Base-by-base conservation (phyloP, 129 eudicot species). In the Flaveria bidentis region DNA sequence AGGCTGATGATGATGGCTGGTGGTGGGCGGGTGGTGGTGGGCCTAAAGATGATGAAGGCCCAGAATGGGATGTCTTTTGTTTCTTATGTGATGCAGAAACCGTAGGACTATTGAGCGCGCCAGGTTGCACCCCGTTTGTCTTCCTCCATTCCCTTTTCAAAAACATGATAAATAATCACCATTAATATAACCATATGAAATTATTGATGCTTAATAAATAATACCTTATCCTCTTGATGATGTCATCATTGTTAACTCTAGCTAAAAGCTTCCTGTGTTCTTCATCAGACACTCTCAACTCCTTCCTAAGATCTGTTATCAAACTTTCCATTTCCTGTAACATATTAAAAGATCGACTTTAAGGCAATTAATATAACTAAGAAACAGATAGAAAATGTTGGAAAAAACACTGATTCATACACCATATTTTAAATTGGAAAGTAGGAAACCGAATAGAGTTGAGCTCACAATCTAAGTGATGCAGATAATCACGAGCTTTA, bases 221-320 rank as follows among this genome's bases (percentile, higher is more conserved):
- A 42, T 76, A 90, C 97, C 97, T 85, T 85, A 93, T 93, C 78
- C 88, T 81, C 77, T 77, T 66, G 71, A 90, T 90, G 52, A 88
- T 81, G n/a, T 93, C 98, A 90, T 90, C 97, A n/a, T 76, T 82
- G 75, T 93, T 90, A 58, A 90, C 97, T 83, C 84, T 85, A 4
- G 87, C 69, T 61, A 93, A 83, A 80, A 90, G 88, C 71, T 85
- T 89, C 75, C 98, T 82, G 86, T 93, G 98, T 82, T 93, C 97
- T 85, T 93, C 98, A 81, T 88, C 92, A 25, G 98, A 86, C 67
- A 93, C 85, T 74, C 96, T 84, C 61, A 90, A 78, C 87, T 93
- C 98, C 80, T 88, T 93, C 71, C 98, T 87, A 52, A 93, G 92
- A 79, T 93, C 98, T 17, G 98, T 90, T 51, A 93, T 93, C 75